Percentiles rank a stretch among this genome's conserved stretches.
These are phyloP conservation scores for Claviceps maximensis DNA, from an alignment of 2,329 filamentous ascomycete species.

Conservation along the genomic window DNA sequence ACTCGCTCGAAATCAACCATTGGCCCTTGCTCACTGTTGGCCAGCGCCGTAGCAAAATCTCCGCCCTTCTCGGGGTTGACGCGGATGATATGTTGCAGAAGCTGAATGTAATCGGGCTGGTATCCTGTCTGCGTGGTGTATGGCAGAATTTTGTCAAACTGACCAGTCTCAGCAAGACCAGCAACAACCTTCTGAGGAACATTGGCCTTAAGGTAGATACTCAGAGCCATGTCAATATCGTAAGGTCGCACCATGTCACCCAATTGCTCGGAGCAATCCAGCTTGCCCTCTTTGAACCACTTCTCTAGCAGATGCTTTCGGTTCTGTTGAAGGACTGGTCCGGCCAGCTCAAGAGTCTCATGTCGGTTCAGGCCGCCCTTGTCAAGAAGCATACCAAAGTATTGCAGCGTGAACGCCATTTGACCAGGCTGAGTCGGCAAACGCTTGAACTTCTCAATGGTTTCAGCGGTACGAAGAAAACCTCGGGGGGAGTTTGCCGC, in stretches of 20 bases:
- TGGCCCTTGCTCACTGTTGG: constrained; percentile 75
- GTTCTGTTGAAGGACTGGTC: constrained; percentile 84
- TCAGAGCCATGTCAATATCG: constrained; percentile 75
- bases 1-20: constrained; percentile 88
- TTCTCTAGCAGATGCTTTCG: constrained; percentile 94
- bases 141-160: constrained; percentile 92
- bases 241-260: constrained; percentile 87
- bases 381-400: constrained; percentile 93
- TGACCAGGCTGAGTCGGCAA: constrained; percentile 69
- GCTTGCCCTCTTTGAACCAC: constrained; percentile 92
- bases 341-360: constrained; percentile 85
- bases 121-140: constrained; percentile 79
- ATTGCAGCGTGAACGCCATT: constrained; percentile 89
- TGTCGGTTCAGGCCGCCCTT: constrained; percentile 88
- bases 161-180: constrained; percentile 85
- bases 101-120: constrained; percentile 84
- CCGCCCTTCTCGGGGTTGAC: constrained; percentile 86
- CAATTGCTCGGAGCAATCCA: constrained; percentile 90
- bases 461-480: constrained; percentile 86
- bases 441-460: constrained; percentile 90
- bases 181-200: constrained; percentile 89
- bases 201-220: constrained; percentile 83
- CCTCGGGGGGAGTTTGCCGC: constrained; percentile 93
- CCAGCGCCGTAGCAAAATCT: constrained; percentile 86
- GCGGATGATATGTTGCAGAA: constrained; percentile 85